Evolutionary conservation across 495 filamentous ascomycete genomes (phyloP).

Genomic region (Tuber magnatum): DNA sequence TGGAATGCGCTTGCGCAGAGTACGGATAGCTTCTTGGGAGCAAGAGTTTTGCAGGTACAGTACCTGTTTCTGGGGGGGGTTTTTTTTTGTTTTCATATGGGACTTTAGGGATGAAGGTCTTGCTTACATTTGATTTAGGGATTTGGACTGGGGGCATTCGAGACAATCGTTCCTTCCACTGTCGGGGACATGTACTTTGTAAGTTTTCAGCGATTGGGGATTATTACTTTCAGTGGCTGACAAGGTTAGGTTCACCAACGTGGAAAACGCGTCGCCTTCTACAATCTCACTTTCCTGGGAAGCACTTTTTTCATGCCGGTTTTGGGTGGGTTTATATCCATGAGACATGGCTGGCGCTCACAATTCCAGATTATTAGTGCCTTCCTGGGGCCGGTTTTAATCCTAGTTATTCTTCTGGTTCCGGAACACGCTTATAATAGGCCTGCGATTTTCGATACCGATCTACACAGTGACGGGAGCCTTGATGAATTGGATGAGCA

Average conservation of each 20-base stretch:
- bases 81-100: conserved; percentile 16
- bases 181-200: conserved; percentile 58
- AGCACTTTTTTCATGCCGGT: conserved; percentile 49
- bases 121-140: conserved; percentile 43
- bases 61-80: too few species aligned
- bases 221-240: background rate
- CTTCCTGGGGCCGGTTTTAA: conserved; percentile 29
- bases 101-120: conserved; percentile 27
- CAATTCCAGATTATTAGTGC: conserved; percentile 39
- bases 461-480: conserved; percentile 23
- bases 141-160: conserved; percentile 54
- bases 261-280: conserved; percentile 57
- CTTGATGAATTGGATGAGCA: conserved; percentile 24
- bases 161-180: conserved; percentile 52
- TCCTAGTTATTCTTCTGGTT: conserved; percentile 38
- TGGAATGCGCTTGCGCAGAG: conserved; percentile 55
- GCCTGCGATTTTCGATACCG: conserved; percentile 40
- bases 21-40: conserved; percentile 53
- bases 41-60: conserved; percentile 42
- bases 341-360: conserved; percentile 37
- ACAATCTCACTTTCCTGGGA: conserved; percentile 56
- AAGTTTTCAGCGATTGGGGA: background rate
- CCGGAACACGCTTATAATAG: conserved; percentile 41
- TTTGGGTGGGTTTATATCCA: conserved; percentile 49
- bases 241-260: conserved; percentile 49